Evolutionary conservation across 106 monocot genomes (phyloP).

Genomic region (Platanthera guangdongensis): DNA sequence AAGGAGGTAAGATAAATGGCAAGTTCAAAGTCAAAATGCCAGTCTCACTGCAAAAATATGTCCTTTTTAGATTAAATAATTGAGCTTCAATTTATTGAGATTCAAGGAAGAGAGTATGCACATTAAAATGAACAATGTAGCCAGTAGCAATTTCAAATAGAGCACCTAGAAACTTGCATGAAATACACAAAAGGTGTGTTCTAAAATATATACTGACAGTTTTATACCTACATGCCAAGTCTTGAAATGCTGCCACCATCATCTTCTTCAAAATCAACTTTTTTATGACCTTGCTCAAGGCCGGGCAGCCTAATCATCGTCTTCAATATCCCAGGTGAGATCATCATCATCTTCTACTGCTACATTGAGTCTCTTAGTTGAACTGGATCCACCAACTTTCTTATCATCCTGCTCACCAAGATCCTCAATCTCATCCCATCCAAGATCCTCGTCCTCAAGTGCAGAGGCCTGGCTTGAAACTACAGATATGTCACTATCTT

Average conservation of each 20-base stretch:
- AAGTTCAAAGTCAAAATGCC: background rate
- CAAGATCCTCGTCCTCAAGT: constrained; percentile 79
- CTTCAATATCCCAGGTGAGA: constrained; percentile 95
- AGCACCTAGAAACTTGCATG: background rate
- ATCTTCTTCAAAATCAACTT: constrained; percentile 4
- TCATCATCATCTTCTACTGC: constrained; percentile 84
- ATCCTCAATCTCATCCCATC: constrained; percentile 97
- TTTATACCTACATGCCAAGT: constrained; percentile 5
- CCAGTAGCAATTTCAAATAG: background rate
- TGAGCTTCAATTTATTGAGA: background rate
- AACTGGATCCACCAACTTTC: constrained; percentile 22
- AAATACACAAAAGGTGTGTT: background rate
- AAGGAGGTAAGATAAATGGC: no score
- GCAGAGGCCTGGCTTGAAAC: constrained; percentile 57
- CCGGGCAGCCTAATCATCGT: constrained; percentile 44
- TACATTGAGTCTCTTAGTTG: constrained; percentile 45
- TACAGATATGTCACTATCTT: constrained; percentile 58
- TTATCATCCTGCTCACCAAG: constrained; percentile 73
- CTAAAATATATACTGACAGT: background rate
- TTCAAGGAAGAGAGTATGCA: background rate
- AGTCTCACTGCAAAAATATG: background rate
- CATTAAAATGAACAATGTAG: background rate
- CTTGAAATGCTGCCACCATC: background rate
- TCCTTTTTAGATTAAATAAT: background rate
- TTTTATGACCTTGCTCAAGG: background rate